A percentile compares a stretch with the other conserved stretches of the same genome.
Evolutionary conservation across 805 yeast species (phyloP).

Genomic region (Yamadazyma tumulicola): DNA sequence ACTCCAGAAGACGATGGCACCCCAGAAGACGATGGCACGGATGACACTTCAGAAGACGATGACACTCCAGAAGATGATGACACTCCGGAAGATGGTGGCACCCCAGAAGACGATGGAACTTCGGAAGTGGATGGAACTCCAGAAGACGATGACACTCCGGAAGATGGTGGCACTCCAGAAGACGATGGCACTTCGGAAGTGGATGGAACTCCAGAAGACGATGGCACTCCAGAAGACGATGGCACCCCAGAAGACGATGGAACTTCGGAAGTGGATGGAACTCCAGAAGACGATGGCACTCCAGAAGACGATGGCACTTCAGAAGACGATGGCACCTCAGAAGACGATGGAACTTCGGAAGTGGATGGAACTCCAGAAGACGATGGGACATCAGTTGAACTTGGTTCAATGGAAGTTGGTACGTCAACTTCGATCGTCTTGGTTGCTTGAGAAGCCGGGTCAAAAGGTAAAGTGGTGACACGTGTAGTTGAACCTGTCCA

Average conservation of each 20-base stretch:
- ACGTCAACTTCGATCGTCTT: conserved; percentile 21
- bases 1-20: conserved; percentile 2
- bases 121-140: conserved; percentile 1
- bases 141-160: conserved; percentile 1
- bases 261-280: neutral
- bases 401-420: conserved; percentile 12
- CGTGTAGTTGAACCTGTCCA: conserved; percentile 17
- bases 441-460: conserved; percentile 14
- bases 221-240: neutral
- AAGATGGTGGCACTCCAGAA: conserved; percentile 1
- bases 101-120: conserved; percentile 1
- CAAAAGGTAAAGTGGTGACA: conserved; percentile 15
- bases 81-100: neutral
- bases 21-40: conserved; percentile 1
- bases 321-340: neutral
- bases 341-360: conserved; percentile 1
- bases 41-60: conserved; percentile 2
- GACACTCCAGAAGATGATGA: conserved; percentile 3
- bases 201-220: neutral
- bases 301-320: neutral
- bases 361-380: conserved; percentile 10
- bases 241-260: neutral
- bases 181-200: conserved; percentile 1
- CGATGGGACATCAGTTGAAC: conserved; percentile 12
- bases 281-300: neutral